phyloP scores from a whole-genome alignment of 441 rosid species.

The Sinapis alba region DNA sequence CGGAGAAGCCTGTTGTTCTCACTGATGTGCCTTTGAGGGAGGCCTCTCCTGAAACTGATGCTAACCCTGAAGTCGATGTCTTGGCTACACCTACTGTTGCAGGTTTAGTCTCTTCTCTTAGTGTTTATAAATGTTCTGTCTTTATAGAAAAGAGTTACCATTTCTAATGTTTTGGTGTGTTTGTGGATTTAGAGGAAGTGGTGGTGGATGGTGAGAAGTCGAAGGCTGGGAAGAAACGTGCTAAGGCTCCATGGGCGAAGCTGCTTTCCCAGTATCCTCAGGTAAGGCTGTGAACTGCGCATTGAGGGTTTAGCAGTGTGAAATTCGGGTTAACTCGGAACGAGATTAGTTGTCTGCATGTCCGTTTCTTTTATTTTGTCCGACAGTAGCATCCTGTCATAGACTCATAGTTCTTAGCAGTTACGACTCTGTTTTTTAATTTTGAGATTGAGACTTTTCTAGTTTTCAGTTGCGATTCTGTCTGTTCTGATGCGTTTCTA shows the following conservation, averaged over 20 bases:
- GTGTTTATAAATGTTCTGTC: background rate
- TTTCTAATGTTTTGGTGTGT: background rate
- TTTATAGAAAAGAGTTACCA: background rate
- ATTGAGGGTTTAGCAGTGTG: conserved; percentile 6
- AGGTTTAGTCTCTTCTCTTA: conserved; percentile 27
- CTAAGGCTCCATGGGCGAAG: conserved; percentile 9
- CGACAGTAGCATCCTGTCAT: conserved; percentile 43
- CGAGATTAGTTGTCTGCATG: conserved; percentile 26
- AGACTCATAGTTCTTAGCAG: background rate
- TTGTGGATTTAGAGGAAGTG: conserved; percentile 35
- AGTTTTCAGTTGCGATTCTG: conserved; percentile 19
- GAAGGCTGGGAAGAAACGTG: conserved; percentile 48
- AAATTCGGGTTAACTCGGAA: background rate
- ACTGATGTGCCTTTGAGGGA: conserved; percentile 47
- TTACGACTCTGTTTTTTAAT: background rate
- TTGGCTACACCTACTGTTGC: conserved; percentile 52
- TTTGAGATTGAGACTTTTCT: background rate
- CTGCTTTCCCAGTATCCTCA: background rate
- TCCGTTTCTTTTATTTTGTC: conserved; percentile 20
- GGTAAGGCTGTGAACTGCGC: conserved; percentile 13
- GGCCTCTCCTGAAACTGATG: conserved; percentile 56
- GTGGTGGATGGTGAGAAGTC: conserved; percentile 55
- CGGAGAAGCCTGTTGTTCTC: conserved; percentile 43
- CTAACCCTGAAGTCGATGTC: conserved; percentile 52
- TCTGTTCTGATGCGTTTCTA: conserved; percentile 32